Evolutionary conservation across 139 green algal genomes (phyloP), one percentile per base, ranked within the genome.

Genomic region (Asterochloris erici): DNA sequence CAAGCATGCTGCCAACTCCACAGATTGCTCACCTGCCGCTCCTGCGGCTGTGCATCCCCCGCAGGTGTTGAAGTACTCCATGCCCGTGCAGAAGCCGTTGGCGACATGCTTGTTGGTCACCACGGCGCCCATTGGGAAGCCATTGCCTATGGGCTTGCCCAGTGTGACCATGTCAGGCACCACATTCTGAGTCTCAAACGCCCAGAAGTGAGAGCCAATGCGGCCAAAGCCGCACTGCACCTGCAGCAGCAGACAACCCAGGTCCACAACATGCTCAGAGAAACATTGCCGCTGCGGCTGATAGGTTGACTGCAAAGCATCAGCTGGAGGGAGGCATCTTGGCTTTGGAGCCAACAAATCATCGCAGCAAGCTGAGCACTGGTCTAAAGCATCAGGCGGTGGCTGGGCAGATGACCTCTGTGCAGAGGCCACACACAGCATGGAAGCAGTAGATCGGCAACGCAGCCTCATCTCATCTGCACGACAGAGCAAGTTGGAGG

Each of bases 91-190:
- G 78, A 95, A 95, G 15, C 68, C 73, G 0, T 77, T 29, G 0
- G 92, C 92, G 12, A 93, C n/a, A 28, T 73, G n/a, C 17, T 60
- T 63, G 64, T 28, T 91, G 21, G 82, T 88, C 12, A 91, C 88
- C 63, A 95, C 77, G 0, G 87, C 90, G 19, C 86, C 88, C 79
- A 96, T 78, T 0, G 93, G 93, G 85, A 93, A 95, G 26, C 93
- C 93, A 77, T 96, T 96, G 68, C 85, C 92, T 11, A 94, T 94
- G 0, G 86, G 85, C 77, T 96, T 95, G 63, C 91, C 91, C 61
- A 94, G 85, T 1, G 88, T 92, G 14, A 95, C 90, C n/a, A 95
- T 93, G 83, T 95, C 93, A 13, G 93, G 93, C 60, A 88, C 66
- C 63, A 94, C 91, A 0, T 77, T 82, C 70, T 93, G 87, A 26